Base-by-base conservation (phyloP, 1,139 yeast species). In the Taiozyma onychis region DNA sequence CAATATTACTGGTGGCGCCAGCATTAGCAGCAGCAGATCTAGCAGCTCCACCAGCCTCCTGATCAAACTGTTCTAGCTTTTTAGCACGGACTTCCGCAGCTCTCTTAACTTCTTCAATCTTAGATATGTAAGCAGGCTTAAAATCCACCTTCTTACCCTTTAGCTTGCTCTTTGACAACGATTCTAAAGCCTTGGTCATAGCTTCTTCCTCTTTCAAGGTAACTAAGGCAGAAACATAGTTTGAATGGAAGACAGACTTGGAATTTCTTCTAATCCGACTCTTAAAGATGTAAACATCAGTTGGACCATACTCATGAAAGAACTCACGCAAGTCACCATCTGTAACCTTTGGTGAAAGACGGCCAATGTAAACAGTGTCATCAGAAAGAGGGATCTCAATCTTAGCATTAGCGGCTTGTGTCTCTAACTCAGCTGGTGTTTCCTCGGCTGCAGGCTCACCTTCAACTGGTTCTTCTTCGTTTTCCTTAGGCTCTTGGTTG, bases 351-450 rank as follows among this genome's bases (percentile, higher is more conserved):
- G 64, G 66, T 39, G 77, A 73, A 48, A 83, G 67, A 39, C 72
- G 74, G 7, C 76, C 69, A 45, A 83, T 74, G 58, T 75, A 82
- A 16, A 84, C 67, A 1, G 86, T 79, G 54, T 78, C 78, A 7
- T 65, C 60, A 1, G 85, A 75, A 18, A 68, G 63, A 35, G 62
- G 65, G 9, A 57, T 54, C 28, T 27, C 14, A 30, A 55, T 54
- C 43, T 61, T 67, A 46, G 41, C 43, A 14, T 30, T 34, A 21
- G 34, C 34, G 7, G 3, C 11, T 24, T 43, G 41, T 4, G 27
- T 18, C n/a, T 44, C 50, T 42, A 49, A 45, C 43, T 50, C 46
- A 18, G 22, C 6, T 24, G 54, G 58, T 4, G 51, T 56, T 44
- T 39, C 27, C n/a, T 21, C 44, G 26, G 7, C 41, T 22, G 14